Percentiles rank a stretch among this genome's conserved stretches.
Evolutionary conservation across 2,329 filamentous ascomycete species (phyloP).

Genomic region (Chaetoscypha palmicola): DNA sequence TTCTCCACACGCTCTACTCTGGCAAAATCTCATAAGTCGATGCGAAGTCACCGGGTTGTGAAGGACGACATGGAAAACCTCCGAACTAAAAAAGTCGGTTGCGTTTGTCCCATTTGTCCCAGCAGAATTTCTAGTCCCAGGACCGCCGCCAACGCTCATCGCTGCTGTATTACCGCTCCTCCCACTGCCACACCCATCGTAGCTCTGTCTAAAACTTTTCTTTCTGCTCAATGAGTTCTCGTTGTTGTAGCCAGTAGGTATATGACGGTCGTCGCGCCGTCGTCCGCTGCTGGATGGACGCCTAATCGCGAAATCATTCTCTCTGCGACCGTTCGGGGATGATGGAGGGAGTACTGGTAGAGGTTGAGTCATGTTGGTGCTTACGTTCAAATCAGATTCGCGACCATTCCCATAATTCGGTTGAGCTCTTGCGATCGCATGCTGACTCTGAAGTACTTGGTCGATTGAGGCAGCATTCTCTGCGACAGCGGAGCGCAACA

Average conservation of each 20-base stretch:
- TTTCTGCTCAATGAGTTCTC: background rate
- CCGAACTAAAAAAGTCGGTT: slow-evolving; percentile 42
- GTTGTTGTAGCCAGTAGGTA: background rate
- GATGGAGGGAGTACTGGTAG: background rate
- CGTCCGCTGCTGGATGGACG: background rate
- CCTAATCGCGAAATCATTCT: background rate
- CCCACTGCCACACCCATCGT: background rate
- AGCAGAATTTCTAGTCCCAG: background rate
- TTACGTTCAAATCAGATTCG: background rate
- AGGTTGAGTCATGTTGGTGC: background rate
- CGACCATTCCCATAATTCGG: background rate
- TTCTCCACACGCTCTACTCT: slow-evolving; percentile 38
- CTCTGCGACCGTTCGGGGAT: background rate
- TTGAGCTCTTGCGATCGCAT: background rate
- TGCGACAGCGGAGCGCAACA: background rate
- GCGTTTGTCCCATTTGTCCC: slow-evolving; percentile 16
- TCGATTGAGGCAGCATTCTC: background rate
- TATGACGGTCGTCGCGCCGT: background rate
- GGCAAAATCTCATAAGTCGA: slow-evolving; percentile 44
- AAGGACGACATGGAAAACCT: slow-evolving; percentile 45
- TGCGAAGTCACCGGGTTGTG: slow-evolving; percentile 41
- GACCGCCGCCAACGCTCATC: background rate
- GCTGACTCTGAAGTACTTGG: background rate
- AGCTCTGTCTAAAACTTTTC: background rate
- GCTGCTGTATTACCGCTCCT: background rate